Evolutionary conservation across 495 filamentous ascomycete genomes (phyloP), one percentile per base, ranked within the genome.

Genomic region (Penicillium angulare): DNA sequence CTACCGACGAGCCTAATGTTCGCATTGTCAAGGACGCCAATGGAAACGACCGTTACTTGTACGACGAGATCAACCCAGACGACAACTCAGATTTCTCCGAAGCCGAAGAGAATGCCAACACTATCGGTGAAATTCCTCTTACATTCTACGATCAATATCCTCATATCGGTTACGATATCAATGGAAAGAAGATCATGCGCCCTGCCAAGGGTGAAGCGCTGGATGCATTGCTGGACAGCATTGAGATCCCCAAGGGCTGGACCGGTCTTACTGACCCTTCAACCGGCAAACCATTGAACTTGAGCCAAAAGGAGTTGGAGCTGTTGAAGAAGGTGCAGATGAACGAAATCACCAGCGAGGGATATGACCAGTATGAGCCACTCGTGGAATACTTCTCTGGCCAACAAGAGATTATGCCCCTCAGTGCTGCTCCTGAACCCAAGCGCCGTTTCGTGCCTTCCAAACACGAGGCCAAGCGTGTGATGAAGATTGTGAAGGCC

Each of bases 161-260:
- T 46, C 93, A 98, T 67, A 96, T 98, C 66, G 93, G 93, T 34
- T 98, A 98, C 69, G 88, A 97, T 64, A 96, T 98, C 69, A 95
- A 98, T 72, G 93, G 93, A 67, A 96, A 91, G 77, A 95, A 89
- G 68, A 95, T 98, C 48, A 86, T 95, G 84, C 88, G 93, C 39
- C 93, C 93, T 2, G 93, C 93, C 24, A 91, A 90, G 63, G 93
- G 93, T 27, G 87, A 95, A 63, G 93, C 95, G 32, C 74, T 98
- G 24, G 95, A 98, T 80, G 89, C 90, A 5, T 77, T 98, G 35
- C 78, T 98, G 23, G 92, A 97, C 59, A 95, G 88, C 66, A 97
- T 98, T 56, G 93, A 98, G 57, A 75, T 98, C n/a, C 93, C 93
- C 22, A 90, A 95, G 78, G 95, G 93, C 46, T 98, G 91, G 90